Base-by-base conservation (phyloP, 2,329 filamentous ascomycete species). In the Colletotrichum lentis region DNA sequence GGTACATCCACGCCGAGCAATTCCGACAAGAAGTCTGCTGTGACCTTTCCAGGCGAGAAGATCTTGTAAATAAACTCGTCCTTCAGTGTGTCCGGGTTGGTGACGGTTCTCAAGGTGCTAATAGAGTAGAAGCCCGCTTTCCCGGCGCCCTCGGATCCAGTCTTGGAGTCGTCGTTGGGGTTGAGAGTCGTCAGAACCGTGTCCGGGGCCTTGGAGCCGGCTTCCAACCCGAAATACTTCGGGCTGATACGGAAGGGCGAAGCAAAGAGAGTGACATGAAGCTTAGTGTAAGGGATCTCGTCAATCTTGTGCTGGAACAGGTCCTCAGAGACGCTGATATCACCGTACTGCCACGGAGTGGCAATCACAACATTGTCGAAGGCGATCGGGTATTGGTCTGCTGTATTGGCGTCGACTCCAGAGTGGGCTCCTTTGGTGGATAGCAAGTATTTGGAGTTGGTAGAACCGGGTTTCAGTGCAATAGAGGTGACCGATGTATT, bases 181-280 rank as follows among this genome's bases (percentile, higher is more conserved):
- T 86, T 87, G 0, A 97, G 85, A 0, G 95, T 98, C 0, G 96
- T 98, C 60, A 97, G 87, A 54, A 99, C 86, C 22, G 87, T 88
- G 67, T 88, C 88, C 0, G 96, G 96, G 0, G 91, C 87, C 18
- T 81, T 77, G 37, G 82, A 79, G n/a, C 80, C 84, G 0, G 84
- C 76, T 2, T 82, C 74, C 1, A 96, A 83, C 64, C 88, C 87
- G 82, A 98, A 98, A 76, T 89, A 94, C 3, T 77, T 77, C 0
- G 91, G 85, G 22, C 87, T 89, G n/a, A 97, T 85, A n/a, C 81
- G 84, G 72, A 89, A 87, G 0, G 92, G 89, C 0, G 93, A 92
- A 0, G 94, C 85, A 74, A 99, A 95, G 0, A 98, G 86, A 0
- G 95, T 98, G 60, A 97, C 95, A 74, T 98, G 91, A 0, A 98